Conservation (phyloP, 257 asterid genomes). For the Solanum sitiens region DNA sequence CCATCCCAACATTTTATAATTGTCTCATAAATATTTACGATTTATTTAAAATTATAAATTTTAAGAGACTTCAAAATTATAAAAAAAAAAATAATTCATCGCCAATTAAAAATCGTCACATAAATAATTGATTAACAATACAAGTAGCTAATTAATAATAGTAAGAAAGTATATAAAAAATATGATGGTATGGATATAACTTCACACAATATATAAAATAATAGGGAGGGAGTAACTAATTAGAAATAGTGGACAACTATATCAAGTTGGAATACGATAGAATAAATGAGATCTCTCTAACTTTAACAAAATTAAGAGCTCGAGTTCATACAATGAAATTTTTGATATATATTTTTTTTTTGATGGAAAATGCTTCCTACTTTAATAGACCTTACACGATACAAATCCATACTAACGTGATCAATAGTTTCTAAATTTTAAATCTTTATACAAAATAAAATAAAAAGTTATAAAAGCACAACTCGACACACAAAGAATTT, state of each 20-base stretch:
- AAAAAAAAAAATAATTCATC: accelerated
- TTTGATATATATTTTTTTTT: too few relatives aligned
- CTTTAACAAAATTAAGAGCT: background rate
- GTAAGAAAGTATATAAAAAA: background rate
- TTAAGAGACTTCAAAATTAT: background rate
- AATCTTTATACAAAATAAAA: background rate
- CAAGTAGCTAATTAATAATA: background rate
- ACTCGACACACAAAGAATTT: background rate
- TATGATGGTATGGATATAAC: background rate
- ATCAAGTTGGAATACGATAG: background rate
- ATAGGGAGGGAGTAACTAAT: background rate
- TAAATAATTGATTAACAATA: background rate
- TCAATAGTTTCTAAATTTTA: background rate
- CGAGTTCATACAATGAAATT: too few relatives aligned
- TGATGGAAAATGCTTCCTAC: too few relatives aligned
- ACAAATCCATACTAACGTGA: background rate
- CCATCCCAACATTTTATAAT: background rate
- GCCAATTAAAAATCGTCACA: accelerated
- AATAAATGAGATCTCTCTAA: background rate
- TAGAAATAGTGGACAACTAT: background rate
- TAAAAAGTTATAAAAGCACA: background rate
- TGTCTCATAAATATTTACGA: background rate
- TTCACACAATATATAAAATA: background rate
- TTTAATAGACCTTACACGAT: background rate
- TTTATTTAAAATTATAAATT: background rate